Percentiles rank a stretch among this genome's conserved stretches.
phyloP scores from a whole-genome alignment of 345 rosid species.

The Salix brachista region DNA sequence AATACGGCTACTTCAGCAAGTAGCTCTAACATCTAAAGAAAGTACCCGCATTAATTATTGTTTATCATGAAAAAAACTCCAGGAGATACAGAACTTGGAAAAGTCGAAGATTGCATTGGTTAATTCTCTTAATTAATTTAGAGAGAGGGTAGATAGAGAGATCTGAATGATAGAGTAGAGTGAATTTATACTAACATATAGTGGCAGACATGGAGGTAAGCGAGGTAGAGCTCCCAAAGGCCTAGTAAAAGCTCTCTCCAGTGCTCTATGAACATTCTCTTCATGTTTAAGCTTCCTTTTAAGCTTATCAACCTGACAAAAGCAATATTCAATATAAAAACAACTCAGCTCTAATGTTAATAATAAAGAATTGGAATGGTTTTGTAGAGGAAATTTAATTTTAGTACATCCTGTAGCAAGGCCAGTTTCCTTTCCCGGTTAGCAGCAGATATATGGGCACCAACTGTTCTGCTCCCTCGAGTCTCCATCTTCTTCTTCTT shows the following conservation, averaged over 20 bases:
- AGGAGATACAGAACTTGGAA: not conserved
- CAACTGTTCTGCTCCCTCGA: conserved; percentile 32
- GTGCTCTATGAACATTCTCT: conserved; percentile 79
- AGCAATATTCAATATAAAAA: not conserved
- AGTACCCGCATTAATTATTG: not conserved
- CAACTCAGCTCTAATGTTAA: not conserved
- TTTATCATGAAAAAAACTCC: conserved; percentile 2
- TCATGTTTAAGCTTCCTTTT: conserved; percentile 77
- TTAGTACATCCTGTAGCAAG: conserved; percentile 75
- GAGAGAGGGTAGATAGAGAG: not conserved
- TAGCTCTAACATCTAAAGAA: conserved; percentile 21
- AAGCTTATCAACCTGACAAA: conserved; percentile 68
- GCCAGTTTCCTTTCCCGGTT: conserved; percentile 74
- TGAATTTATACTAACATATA: conserved; percentile 48
- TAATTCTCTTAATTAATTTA: not conserved
- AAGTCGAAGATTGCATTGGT: not conserved
- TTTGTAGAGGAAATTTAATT: not conserved
- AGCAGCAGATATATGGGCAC: conserved; percentile 39
- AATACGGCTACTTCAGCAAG: conserved; percentile 27
- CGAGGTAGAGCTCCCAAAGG: conserved; percentile 96
- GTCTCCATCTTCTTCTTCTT: conserved; percentile 59
- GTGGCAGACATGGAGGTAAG: conserved; percentile 84
- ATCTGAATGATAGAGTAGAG: not conserved
- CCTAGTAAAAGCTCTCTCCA: conserved; percentile 81
- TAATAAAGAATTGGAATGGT: not conserved